These are phyloP conservation scores for Ophiostoma triangulosporum DNA, from an alignment of 2,329 filamentous ascomycete genomes.

Conservation along the genomic window DNA sequence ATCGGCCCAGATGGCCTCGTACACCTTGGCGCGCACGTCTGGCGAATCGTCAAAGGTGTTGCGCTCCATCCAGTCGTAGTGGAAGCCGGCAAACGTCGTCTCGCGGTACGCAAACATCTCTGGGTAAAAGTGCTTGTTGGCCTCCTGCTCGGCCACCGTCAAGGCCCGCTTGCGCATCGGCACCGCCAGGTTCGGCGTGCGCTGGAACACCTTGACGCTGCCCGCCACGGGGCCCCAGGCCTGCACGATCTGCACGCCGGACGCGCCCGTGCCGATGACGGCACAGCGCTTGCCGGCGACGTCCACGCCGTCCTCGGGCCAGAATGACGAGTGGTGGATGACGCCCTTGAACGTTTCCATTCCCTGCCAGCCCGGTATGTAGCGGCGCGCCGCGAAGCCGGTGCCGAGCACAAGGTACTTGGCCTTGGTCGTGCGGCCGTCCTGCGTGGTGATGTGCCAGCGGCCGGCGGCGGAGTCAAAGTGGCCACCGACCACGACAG, in stretches of 20 bases:
- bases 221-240: conserved; percentile 40
- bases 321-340: conserved; percentile 46
- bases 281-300: conserved; percentile 45
- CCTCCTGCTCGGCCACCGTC: conserved; percentile 36
- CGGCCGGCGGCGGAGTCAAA: conserved; percentile 33
- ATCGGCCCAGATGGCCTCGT: conserved; percentile 32
- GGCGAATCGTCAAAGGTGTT: conserved; percentile 41
- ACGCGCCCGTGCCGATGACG: conserved; percentile 51
- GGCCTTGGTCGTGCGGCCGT: conserved; percentile 35
- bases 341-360: conserved; percentile 45
- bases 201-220: conserved; percentile 47
- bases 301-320: conserved; percentile 43
- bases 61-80: conserved; percentile 40
- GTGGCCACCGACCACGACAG: conserved; percentile 36
- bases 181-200: conserved; percentile 51
- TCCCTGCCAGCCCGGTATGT: conserved; percentile 47
- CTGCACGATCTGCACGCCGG: conserved; percentile 51
- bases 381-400: conserved; percentile 45
- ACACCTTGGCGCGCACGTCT: conserved; percentile 34
- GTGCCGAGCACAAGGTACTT: conserved; percentile 40
- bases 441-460: conserved; percentile 35
- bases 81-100: conserved; percentile 44
- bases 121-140: conserved; percentile 29
- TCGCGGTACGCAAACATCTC: conserved; percentile 39
- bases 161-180: conserved; percentile 43